Evolutionary conservation across 441 rosid genomes (phyloP).

Genomic region (Lepidium campestre): DNA sequence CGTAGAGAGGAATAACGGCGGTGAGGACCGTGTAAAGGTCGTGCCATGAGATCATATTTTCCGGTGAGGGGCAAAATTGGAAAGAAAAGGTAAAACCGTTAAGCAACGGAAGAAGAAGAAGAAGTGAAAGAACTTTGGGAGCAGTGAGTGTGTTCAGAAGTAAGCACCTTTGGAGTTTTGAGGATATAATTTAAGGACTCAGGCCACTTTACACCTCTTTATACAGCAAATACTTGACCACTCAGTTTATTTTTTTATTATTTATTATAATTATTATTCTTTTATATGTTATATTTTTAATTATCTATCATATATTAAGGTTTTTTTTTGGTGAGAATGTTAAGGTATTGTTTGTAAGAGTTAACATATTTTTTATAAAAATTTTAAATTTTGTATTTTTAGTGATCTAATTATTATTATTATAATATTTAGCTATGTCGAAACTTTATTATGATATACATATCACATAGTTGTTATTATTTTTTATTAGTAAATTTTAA

Average conservation of each 20-base stretch:
- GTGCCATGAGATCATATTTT: conserved; percentile 46
- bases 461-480: too few species aligned
- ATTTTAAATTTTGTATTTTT: too few species aligned
- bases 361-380: too few species aligned
- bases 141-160: conserved; percentile 16
- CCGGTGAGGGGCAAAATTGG: not conserved
- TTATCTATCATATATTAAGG: not conserved
- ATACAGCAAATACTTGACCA: conserved; percentile 29
- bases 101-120: conserved; percentile 16
- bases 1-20: conserved; percentile 67
- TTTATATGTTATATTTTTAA: not conserved
- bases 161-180: conserved; percentile 22
- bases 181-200: conserved; percentile 28
- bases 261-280: not conserved
- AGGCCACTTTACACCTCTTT: conserved; percentile 31
- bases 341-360: not conserved
- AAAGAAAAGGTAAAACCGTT: not conserved
- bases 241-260: conserved; percentile 4
- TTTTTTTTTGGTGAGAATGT: too few species aligned
- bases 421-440: too few species aligned
- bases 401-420: not conserved
- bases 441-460: too few species aligned
- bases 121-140: conserved; percentile 22
- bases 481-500: too few species aligned
- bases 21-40: conserved; percentile 61